Evolutionary conservation across 352 stramenopile genomes (phyloP), one percentile per base, ranked within the genome.

Genomic region (Pythium inflatum): DNA sequence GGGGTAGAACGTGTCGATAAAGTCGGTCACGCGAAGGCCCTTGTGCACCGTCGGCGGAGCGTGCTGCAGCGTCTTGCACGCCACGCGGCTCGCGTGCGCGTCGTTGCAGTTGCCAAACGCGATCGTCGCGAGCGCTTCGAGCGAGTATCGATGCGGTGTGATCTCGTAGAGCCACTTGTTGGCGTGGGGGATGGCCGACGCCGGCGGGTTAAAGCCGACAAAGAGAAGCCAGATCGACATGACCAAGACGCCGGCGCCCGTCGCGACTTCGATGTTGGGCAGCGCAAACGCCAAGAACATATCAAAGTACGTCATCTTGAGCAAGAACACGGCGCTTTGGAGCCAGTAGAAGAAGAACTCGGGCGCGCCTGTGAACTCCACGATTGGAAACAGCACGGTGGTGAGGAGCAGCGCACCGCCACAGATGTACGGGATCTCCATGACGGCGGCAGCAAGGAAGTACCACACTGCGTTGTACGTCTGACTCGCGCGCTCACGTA

Each of bases 401-500:
- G 46, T 62, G 49, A 79, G 81, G 7, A 75, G 20, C 2, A 76
- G 5, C 5, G 51, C 63, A 9, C 59, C 45, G 11, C 49, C n/a
- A 6, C 77, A 45, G 5, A 79, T 62, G 41, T 67, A 78, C 8
- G 76, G 76, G 12, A 83, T 68, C 76, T 98, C 92, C 13, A 77
- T 69, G 22, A 97, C 27, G 16, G 79, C 88, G 36, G 82, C 88
- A 20, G 82, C 78, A 2, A 92, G 25, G 31, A 73, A 75, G 57
- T 97, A 88, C 38, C 82, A 76, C 20, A 71, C 66, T 34, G 81
- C 55, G 41, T 81, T 50, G 54, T 98, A 98, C 81, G 91, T 97
- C 45, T 83, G 62, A 3, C 82, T 80, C 36, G 41, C 41, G 9
- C n/a, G 91, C 66, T 98, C 94, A 14, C 93, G 81, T 98, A 98